Conservation (phyloP, 805 yeast species). For the Candida piceae region DNA sequence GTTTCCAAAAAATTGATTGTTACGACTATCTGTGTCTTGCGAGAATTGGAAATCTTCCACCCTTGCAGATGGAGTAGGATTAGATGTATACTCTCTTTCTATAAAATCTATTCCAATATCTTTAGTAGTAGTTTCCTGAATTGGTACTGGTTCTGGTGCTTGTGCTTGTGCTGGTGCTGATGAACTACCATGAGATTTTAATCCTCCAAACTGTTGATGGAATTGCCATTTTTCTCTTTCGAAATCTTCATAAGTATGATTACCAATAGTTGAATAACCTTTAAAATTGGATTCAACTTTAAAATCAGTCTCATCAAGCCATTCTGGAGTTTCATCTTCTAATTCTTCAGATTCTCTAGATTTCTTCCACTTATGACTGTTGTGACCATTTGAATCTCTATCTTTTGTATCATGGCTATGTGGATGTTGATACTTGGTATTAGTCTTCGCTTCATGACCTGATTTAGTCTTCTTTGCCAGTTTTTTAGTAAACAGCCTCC, state of each 20-base stretch:
- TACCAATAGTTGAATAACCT: conserved; percentile 19
- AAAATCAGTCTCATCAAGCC: conserved; percentile 30
- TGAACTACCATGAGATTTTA: neutral
- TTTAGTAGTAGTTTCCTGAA: too few species aligned
- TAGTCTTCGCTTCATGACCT: neutral
- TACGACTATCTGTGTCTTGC: conserved; percentile 17
- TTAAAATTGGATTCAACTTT: conserved; percentile 27
- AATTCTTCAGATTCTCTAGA: conserved; percentile 5
- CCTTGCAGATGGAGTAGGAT: neutral
- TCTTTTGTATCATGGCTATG: neutral
- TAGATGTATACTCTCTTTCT: neutral
- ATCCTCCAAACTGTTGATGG: conserved; percentile 15
- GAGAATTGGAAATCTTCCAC: conserved; percentile 17
- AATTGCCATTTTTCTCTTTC: conserved; percentile 25
- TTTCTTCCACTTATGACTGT: conserved; percentile 1
- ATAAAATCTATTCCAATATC: neutral
- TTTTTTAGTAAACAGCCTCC: conserved; percentile 20
- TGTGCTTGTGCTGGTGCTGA: conserved; percentile 2
- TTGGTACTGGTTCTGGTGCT: neutral
- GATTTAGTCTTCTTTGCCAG: neutral
- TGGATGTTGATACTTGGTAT: conserved; percentile 1
- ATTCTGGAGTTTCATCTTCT: conserved; percentile 25
- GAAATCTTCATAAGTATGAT: conserved; percentile 26
- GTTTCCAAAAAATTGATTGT: conserved; percentile 19
- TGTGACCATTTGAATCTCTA: conserved; percentile 1